These are phyloP conservation scores for Apiospora arundinis DNA, from an alignment of 2,329 filamentous ascomycete species.

Conservation along the genomic window DNA sequence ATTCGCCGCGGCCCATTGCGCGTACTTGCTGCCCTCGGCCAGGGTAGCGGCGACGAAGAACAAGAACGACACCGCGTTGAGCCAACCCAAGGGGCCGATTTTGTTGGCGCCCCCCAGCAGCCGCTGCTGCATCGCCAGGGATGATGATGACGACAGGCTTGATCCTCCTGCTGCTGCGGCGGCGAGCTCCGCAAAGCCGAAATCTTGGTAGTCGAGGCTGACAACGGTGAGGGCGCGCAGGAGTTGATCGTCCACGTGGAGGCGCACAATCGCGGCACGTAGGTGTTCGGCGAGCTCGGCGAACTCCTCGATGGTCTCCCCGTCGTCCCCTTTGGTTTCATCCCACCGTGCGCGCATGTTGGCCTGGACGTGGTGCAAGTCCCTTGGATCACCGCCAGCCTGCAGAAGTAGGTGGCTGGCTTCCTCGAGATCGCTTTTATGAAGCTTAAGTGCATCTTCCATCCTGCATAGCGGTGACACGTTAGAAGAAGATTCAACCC, in stretches of 20 bases:
- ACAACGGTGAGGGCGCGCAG: background rate
- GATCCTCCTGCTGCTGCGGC: background rate
- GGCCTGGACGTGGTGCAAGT: background rate
- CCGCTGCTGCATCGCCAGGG: background rate
- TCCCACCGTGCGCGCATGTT: background rate
- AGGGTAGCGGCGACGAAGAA: constrained; percentile 7
- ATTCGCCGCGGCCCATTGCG: constrained; percentile 13
- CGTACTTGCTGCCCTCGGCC: constrained; percentile 20
- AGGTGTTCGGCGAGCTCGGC: background rate
- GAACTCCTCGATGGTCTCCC: background rate
- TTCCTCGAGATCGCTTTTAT: background rate
- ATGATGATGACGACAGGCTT: background rate
- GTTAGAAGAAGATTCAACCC: background rate
- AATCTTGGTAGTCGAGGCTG: background rate
- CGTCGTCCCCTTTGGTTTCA: background rate
- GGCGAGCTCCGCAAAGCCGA: background rate
- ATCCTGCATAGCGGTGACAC: background rate
- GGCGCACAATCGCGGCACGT: background rate
- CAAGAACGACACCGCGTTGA: background rate
- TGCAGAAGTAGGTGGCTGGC: background rate
- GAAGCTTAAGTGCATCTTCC: background rate
- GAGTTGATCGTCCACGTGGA: background rate
- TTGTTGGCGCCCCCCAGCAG: background rate
- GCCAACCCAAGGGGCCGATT: background rate
- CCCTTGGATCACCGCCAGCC: background rate